These are phyloP conservation scores for Brassica juncea DNA, from an alignment of 345 rosid species.

Conservation along the genomic window DNA sequence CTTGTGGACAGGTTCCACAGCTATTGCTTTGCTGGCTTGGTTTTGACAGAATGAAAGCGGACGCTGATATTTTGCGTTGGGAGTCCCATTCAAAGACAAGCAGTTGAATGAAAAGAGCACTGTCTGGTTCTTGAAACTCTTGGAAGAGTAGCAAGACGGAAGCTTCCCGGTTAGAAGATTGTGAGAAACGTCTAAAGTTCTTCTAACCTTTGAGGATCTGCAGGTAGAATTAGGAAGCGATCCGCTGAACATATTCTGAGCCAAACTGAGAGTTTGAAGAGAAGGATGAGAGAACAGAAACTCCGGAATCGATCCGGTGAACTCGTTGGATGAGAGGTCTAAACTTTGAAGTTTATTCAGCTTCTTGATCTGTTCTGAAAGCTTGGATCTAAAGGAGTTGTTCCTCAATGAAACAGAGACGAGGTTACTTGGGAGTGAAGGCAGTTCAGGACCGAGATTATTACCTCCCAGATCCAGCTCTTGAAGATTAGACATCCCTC, in stretches of 20 bases:
- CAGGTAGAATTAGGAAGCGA: conserved; percentile 60
- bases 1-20: conserved; percentile 57
- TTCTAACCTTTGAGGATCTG: conserved; percentile 44
- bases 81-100: conserved; percentile 49
- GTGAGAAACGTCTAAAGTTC: conserved; percentile 60
- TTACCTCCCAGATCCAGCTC: conserved; percentile 66
- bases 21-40: conserved; percentile 77
- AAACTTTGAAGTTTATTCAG: conserved; percentile 52
- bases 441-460: conserved; percentile 62
- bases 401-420: conserved; percentile 48
- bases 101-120: conserved; percentile 79
- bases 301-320: conserved; percentile 62
- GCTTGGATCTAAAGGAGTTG: conserved; percentile 66
- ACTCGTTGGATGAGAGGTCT: conserved; percentile 61
- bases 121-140: conserved; percentile 51
- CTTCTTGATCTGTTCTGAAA: conserved; percentile 51
- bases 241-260: conserved; percentile 58
- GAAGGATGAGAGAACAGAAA: conserved; percentile 63
- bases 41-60: conserved; percentile 68
- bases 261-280: conserved; percentile 55
- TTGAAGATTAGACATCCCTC: conserved; percentile 43
- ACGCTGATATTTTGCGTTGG: conserved; percentile 57
- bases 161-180: conserved; percentile 74
- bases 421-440: conserved; percentile 55
- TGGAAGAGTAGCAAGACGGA: conserved; percentile 56